Evolutionary conservation across 345 rosid species (phyloP).

Genomic region (Syzygium grande): DNA sequence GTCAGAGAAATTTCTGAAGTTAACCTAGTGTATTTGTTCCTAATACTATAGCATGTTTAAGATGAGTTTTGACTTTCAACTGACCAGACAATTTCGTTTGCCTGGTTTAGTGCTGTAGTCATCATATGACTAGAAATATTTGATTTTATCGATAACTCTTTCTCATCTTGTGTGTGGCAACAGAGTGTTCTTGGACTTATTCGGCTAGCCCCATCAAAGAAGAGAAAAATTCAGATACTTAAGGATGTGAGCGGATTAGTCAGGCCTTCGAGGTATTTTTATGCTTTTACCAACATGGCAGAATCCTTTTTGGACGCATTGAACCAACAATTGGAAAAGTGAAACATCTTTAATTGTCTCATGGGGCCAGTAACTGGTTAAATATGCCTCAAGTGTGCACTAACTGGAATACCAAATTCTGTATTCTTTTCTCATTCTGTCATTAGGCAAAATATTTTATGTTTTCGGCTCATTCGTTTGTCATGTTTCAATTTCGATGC

Average conservation of each 20-base stretch:
- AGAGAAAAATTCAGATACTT: constrained; percentile 8
- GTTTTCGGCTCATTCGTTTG: not conserved
- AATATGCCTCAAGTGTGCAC: not conserved
- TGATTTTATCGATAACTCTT: not conserved
- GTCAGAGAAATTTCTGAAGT: not conserved
- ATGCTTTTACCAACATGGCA: not conserved
- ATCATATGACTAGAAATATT: not conserved
- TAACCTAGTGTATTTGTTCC: not conserved
- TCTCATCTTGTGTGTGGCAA: not conserved
- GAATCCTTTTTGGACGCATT: not conserved
- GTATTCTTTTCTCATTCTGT: not conserved
- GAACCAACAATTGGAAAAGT: not conserved
- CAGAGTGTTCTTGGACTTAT: not conserved
- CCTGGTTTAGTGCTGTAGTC: not conserved
- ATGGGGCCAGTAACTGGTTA: not conserved
- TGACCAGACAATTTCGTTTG: not conserved
- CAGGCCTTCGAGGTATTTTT: constrained; percentile 4
- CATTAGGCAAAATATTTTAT: not conserved
- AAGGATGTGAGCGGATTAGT: constrained; percentile 6
- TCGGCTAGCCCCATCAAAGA: constrained; percentile 5
- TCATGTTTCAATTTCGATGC: not conserved
- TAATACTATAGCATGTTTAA: not conserved
- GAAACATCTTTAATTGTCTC: not conserved
- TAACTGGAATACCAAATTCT: not conserved
- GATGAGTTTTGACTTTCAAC: not conserved